Base-by-base conservation (phyloP, 1,284 basidiomycete species). In the Ustilago trichophora region DNA sequence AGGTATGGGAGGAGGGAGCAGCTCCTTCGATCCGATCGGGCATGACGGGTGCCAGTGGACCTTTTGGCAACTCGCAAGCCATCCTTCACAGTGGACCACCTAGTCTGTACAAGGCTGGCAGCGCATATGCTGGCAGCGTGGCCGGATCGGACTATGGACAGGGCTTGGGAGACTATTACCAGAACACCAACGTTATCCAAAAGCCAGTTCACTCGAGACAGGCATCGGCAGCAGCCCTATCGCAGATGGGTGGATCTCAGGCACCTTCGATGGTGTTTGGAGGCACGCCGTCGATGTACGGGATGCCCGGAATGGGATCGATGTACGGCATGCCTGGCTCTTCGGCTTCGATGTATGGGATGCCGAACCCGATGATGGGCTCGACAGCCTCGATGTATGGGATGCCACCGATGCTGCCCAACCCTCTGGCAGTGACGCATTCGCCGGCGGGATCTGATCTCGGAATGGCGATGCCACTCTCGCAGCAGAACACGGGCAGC, bases 111-210 rank as follows among this genome's bases (percentile, higher is more conserved):
- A 73, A 62, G 49, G 67, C 54, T 13, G 60, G 65, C 10, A 66
- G 60, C 35, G 51, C 57, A 9, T 72, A 72, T 31, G 66, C 53
- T 15, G 65, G 66, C 22, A 69, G 66, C n/a, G 58, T 58, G 11
- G 66, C 54, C 0, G 71, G 66, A 15, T 73, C 71, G 1, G 71
- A 73, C 2, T 73, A 63, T 34, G 71, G 66, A 10, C 40, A 42
- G 29, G 32, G 54, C 3, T 29, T 55, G 2, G 73, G 69, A 37
- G 75, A 80, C 64, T 80, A 78, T 57, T 80, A 77, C 49, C 78
- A 78, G 45, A 62, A 67, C 42, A 80, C 77, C 12, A 80, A 80
- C 36, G 57, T 80, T 40, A 36, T 80, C 21, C 46, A 58, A 31
- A 56, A 56, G 44, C 58, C 56, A 18, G 42, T 35, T 11, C 73